phyloP scores from a whole-genome alignment of 495 filamentous ascomycete genomes.

The Pseudoneurospora amorphoporcata region DNA sequence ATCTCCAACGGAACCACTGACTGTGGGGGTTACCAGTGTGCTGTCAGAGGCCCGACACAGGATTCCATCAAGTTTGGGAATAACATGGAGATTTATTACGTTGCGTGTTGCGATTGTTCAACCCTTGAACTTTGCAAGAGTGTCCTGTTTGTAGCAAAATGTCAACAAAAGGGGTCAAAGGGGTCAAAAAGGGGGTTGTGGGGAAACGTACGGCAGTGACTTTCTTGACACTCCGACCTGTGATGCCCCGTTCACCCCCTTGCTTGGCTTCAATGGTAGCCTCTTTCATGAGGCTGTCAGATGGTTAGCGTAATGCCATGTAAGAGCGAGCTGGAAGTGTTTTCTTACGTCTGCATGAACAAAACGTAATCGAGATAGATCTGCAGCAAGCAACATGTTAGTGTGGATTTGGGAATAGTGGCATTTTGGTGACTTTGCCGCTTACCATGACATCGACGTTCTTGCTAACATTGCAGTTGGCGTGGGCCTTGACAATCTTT shows the following conservation, averaged over 20 bases:
- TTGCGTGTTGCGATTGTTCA: constrained; percentile 21
- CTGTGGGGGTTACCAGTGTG: background rate
- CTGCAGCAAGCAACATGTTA: constrained; percentile 28
- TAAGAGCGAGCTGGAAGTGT: background rate
- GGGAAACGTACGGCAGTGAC: constrained; percentile 54
- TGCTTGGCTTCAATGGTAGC: constrained; percentile 67
- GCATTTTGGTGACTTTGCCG: constrained; percentile 1
- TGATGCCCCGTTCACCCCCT: constrained; percentile 60
- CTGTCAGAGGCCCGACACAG: background rate
- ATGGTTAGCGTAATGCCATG: constrained; percentile 4
- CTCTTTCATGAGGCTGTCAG: constrained; percentile 68
- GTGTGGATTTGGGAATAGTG: background rate
- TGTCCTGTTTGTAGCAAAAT: constrained; percentile 37
- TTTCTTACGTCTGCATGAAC: constrained; percentile 73
- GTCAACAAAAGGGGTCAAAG: constrained; percentile 6
- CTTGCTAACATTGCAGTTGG: constrained; percentile 67
- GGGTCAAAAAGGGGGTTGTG: background rate
- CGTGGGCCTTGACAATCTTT: constrained; percentile 83
- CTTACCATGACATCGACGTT: constrained; percentile 80
- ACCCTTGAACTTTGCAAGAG: constrained; percentile 69
- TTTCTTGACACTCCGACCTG: constrained; percentile 63
- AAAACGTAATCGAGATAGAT: constrained; percentile 84
- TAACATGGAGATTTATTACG: too few relatives aligned
- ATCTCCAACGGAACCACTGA: background rate
- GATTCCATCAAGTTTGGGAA: background rate